Conservation (phyloP, 2,329 filamentous ascomycete genomes). For the Helicocarpus griseus region DNA sequence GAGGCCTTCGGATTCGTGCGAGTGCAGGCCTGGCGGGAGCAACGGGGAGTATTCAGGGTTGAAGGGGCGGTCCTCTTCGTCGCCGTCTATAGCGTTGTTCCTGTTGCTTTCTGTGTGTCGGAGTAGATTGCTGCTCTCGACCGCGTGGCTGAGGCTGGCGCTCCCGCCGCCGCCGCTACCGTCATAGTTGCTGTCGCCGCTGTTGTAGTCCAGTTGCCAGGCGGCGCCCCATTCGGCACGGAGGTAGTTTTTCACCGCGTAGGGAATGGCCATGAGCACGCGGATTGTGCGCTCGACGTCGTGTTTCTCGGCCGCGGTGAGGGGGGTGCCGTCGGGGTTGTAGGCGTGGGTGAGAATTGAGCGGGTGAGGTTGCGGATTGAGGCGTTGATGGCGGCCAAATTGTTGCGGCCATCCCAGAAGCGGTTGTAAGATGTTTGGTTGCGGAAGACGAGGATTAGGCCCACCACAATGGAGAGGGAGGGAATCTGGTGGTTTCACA, state of each 20-base stretch:
- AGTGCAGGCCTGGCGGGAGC: conserved; percentile 41
- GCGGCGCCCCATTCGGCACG: conserved; percentile 52
- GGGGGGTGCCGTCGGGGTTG: conserved; percentile 19
- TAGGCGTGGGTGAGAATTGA: conserved; percentile 44
- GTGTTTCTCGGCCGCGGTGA: conserved; percentile 36
- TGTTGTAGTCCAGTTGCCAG: neutral
- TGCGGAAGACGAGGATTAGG: conserved; percentile 58
- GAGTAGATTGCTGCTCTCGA: neutral
- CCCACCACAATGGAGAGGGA: conserved; percentile 57
- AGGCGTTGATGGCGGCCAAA: conserved; percentile 48
- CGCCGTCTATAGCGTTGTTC: conserved; percentile 12
- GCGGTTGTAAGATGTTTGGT: conserved; percentile 54
- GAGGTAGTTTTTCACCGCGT: conserved; percentile 55
- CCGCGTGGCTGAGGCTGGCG: neutral
- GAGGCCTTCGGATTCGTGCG: conserved; percentile 50
- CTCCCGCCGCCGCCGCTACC: neutral
- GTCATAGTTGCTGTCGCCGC: neutral
- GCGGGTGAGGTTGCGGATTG: conserved; percentile 50
- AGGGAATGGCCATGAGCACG: conserved; percentile 52
- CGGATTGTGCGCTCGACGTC: conserved; percentile 52
- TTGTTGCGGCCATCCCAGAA: conserved; percentile 54
- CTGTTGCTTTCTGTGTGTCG: neutral
- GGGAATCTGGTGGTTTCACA: conserved; percentile 37
- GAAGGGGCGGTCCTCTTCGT: conserved; percentile 19
- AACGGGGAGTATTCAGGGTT: conserved; percentile 43